Percentiles rank a stretch among this genome's conserved stretches.
Evolutionary conservation across 1,284 basidiomycete species (phyloP).

Genomic region (Ceratobasidium sp.): DNA sequence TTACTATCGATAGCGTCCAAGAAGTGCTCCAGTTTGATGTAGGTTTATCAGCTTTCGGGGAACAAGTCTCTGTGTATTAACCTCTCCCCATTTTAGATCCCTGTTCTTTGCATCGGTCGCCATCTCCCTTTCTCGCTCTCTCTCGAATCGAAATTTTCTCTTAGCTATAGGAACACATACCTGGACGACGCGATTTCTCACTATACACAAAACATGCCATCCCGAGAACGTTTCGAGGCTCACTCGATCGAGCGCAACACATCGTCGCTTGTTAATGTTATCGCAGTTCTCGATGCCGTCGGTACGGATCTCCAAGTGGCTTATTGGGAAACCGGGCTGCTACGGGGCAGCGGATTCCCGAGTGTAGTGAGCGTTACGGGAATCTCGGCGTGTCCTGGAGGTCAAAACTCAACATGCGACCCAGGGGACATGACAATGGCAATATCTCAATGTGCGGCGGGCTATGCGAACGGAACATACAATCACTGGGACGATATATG

Average conservation of each 20-base stretch:
- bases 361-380: background rate
- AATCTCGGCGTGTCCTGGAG: background rate
- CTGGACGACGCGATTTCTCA: background rate
- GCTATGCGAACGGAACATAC: background rate
- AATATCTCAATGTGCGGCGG: background rate
- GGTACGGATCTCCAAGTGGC: background rate
- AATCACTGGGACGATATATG: background rate
- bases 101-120: background rate
- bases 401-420: no score
- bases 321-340: background rate
- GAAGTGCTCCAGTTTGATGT: background rate
- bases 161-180: background rate
- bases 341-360: background rate
- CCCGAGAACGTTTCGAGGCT: background rate
- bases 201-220: background rate
- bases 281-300: background rate
- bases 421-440: no score
- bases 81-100: no score
- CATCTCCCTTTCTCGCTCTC: constrained; percentile 20
- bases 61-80: no score
- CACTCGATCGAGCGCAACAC: background rate
- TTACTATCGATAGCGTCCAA: background rate
- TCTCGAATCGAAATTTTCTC: background rate
- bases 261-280: background rate
- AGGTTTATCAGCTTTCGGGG: background rate